Percentiles rank a stretch among this genome's conserved stretches.
phyloP scores from a whole-genome alignment of 2,329 filamentous ascomycete genomes.

The Colletotrichum viniferum region DNA sequence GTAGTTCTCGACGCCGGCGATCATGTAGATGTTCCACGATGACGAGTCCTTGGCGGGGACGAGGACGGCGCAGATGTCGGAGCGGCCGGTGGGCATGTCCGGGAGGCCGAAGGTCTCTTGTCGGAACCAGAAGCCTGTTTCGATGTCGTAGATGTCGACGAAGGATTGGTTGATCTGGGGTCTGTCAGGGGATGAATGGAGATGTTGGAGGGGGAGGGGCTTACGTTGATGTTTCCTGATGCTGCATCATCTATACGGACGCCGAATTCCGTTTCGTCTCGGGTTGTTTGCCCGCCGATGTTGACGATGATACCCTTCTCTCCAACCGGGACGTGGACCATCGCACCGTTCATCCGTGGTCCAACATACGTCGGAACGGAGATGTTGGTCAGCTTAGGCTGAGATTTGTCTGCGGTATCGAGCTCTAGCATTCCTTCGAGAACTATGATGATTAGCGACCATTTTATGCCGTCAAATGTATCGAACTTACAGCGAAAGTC shows the following conservation, averaged over 20 bases:
- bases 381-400: conserved; percentile 24
- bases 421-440: conserved; percentile 24
- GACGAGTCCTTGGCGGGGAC: conserved; percentile 22
- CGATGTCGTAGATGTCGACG: conserved; percentile 25
- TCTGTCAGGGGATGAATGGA: background rate
- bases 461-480: too few relatives aligned
- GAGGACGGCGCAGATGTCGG: conserved; percentile 24
- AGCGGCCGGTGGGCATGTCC: conserved; percentile 20
- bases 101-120: conserved; percentile 24
- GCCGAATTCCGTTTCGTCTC: conserved; percentile 12
- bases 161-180: conserved; percentile 20
- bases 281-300: conserved; percentile 21
- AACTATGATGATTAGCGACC: background rate
- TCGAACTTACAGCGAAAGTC: conserved; percentile 15
- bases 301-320: conserved; percentile 20
- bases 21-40: conserved; percentile 25
- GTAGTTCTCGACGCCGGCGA: conserved; percentile 24
- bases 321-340: conserved; percentile 25
- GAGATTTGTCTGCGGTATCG: conserved; percentile 1
- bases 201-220: background rate
- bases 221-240: background rate
- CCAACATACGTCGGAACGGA: conserved; percentile 23
- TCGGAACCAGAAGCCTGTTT: conserved; percentile 25
- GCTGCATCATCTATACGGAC: background rate
- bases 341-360: conserved; percentile 25